phyloP scores from a whole-genome alignment of 2,329 filamentous ascomycete genomes.

The Elsinoe arachidis region DNA sequence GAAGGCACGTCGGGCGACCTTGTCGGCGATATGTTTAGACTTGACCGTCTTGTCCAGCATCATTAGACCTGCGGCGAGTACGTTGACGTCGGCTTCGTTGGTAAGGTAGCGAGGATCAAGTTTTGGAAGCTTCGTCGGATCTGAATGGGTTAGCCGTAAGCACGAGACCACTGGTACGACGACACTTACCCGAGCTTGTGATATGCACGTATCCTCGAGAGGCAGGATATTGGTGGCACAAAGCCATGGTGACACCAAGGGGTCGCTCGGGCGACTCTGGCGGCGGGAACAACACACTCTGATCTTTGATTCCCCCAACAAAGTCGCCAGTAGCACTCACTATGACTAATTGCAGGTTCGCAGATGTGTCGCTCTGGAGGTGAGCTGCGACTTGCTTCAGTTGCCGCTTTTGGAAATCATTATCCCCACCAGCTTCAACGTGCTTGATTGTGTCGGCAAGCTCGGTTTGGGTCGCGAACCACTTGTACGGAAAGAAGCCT shows the following conservation, averaged over 20 bases:
- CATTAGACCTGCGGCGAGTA: slow-evolving; percentile 24
- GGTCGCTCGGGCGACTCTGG: slow-evolving; percentile 17
- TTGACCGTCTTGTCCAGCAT: slow-evolving; percentile 37
- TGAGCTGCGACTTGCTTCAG: slow-evolving; percentile 28
- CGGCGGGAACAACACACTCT: slow-evolving; percentile 23
- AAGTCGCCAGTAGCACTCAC: slow-evolving; percentile 24
- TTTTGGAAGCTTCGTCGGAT: slow-evolving; percentile 15
- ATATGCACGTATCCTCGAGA: slow-evolving; percentile 27
- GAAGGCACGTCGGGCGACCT: slow-evolving; percentile 30
- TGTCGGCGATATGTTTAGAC: slow-evolving; percentile 33
- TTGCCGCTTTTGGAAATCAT: slow-evolving; percentile 29
- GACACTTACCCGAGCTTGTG: slow-evolving; percentile 18
- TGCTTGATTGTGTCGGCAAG: slow-evolving; percentile 25
- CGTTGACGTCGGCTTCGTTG: slow-evolving; percentile 19
- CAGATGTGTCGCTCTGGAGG: slow-evolving; percentile 28
- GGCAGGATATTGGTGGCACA: slow-evolving; percentile 26
- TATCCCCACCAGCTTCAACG: slow-evolving; percentile 20
- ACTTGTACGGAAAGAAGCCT: slow-evolving; percentile 31
- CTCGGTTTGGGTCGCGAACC: slow-evolving; percentile 27
- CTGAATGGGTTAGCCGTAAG: slow-evolving; percentile 6
- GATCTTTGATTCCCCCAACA: slow-evolving; percentile 23
- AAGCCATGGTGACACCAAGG: slow-evolving; percentile 21
- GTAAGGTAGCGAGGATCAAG: slow-evolving; percentile 21
- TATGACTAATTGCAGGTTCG: slow-evolving; percentile 31
- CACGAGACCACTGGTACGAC: background rate